A percentile compares a stretch with the other conserved stretches of the same genome.
phyloP scores from a whole-genome alignment of 1,139 yeast genomes.

The Debaryomyces udenii region DNA sequence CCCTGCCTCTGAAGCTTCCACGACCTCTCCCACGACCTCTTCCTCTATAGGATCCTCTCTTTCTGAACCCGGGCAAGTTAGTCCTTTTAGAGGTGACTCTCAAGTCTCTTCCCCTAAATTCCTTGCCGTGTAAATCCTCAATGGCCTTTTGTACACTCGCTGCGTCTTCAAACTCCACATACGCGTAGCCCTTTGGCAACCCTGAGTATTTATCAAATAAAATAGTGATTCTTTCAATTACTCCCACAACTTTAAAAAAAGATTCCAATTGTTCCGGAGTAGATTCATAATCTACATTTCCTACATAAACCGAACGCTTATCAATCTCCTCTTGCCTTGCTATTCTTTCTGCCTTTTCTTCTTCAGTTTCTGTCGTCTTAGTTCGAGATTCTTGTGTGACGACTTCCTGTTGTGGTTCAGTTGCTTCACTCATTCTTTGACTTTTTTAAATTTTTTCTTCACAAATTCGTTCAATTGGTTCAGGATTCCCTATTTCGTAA shows the following conservation, averaged over 20 bases:
- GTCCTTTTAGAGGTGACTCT: slow-evolving; percentile 44
- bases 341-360: slow-evolving; percentile 31
- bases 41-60: slow-evolving; percentile 26
- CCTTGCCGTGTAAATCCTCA: slow-evolving; percentile 36
- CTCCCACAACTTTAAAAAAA: slow-evolving; percentile 38
- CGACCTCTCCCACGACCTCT: slow-evolving; percentile 27
- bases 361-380: slow-evolving; percentile 26
- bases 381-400: slow-evolving; percentile 6
- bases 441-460: slow-evolving; percentile 5
- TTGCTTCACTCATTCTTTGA: slow-evolving; percentile 12
- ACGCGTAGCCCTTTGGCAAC: slow-evolving; percentile 50
- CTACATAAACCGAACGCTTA: slow-evolving; percentile 44
- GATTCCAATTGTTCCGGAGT: slow-evolving; percentile 48
- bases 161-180: slow-evolving; percentile 38
- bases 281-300: slow-evolving; percentile 45
- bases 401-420: slow-evolving; percentile 10
- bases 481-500: background rate
- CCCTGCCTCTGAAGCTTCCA: slow-evolving; percentile 25
- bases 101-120: slow-evolving; percentile 41
- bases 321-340: slow-evolving; percentile 40
- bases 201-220: slow-evolving; percentile 42
- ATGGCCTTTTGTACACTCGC: slow-evolving; percentile 39
- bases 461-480: slow-evolving; percentile 4
- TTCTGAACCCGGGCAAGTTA: slow-evolving; percentile 38
- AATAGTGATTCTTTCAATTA: slow-evolving; percentile 43